These are phyloP conservation scores for Arthrinium puccinioides DNA, from an alignment of 2,329 filamentous ascomycete species.

Conservation along the genomic window DNA sequence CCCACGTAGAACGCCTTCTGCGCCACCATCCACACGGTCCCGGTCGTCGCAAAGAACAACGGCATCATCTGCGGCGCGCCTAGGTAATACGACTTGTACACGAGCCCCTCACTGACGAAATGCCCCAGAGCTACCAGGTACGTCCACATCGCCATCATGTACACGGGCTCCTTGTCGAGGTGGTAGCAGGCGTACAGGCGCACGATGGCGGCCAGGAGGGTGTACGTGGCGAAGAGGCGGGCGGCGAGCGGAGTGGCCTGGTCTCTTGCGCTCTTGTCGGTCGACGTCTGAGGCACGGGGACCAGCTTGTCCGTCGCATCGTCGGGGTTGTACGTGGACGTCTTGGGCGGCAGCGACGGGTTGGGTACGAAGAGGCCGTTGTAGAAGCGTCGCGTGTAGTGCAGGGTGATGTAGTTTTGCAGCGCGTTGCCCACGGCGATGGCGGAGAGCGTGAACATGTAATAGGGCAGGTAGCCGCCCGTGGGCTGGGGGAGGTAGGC, in stretches of 20 bases:
- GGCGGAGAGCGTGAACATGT: constrained; percentile 64
- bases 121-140: constrained; percentile 72
- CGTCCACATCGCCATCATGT: constrained; percentile 75
- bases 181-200: constrained; percentile 81
- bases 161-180: constrained; percentile 63
- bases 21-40: constrained; percentile 53
- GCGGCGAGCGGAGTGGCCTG: constrained; percentile 69
- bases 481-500: constrained; percentile 33
- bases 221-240: constrained; percentile 84
- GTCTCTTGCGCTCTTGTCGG: constrained; percentile 42
- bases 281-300: constrained; percentile 28
- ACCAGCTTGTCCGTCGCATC: constrained; percentile 47
- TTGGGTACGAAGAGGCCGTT: constrained; percentile 54
- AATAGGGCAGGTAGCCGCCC: constrained; percentile 51
- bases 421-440: constrained; percentile 79
- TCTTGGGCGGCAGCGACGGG: constrained; percentile 31
- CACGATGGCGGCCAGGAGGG: constrained; percentile 68
- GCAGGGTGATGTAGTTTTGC: constrained; percentile 73
- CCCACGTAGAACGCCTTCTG: constrained; percentile 67
- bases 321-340: constrained; percentile 38
- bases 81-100: constrained; percentile 69
- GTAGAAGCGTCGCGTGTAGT: constrained; percentile 85
- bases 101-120: constrained; percentile 72
- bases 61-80: constrained; percentile 49
- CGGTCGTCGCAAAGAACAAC: constrained; percentile 41